Base-by-base conservation (phyloP, 306 rosid species). In the Lathyrus aphaca region DNA sequence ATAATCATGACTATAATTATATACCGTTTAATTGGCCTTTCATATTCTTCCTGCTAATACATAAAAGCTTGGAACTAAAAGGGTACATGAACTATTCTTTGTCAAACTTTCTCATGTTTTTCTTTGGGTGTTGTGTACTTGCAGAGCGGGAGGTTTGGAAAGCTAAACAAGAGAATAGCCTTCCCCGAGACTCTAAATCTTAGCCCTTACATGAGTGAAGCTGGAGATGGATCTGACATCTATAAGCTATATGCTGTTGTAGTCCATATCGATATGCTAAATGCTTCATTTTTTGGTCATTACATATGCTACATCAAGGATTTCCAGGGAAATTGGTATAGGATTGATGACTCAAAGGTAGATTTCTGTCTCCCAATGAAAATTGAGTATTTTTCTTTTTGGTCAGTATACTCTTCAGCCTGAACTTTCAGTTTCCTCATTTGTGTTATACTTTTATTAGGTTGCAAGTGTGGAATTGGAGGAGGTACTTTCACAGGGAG, bases 121-220 rank as follows among this genome's bases (percentile, higher is more conserved):
- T 68, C 65, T 10, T 5, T 15, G 35, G 73, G 23, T 64, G 29
- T 57, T 56, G 35, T 81, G 54, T 29, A 70, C 62, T 14, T 67
- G 80, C 76, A 95, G 99, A 87, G 92, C 82, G 99, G 99, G 68
- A 85, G 95, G 74, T 95, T 87, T 86, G 99, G 99, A 70, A 95
- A 95, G 53, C 86, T 95, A 40, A 95, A 95, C 83, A 95, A 95
- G 81, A 87, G 96, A 79, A 82, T 95, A 66, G 79, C 91, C 58
- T 95, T 95, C 74, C 99, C 99, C 0, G 99, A 85, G 81, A 89
- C 85, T 35, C 76, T 95, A 74, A 82, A 91, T 79, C 95, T 95
- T 29, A 75, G 88, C 78, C 89, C 96, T 12, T 95, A 91, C 73
- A 89, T 89, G 95, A 91, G 96, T 76, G 92, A 91, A 72, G 82